phyloP scores from a whole-genome alignment of 805 yeast genomes.

The Wickerhamiella parazyma region DNA sequence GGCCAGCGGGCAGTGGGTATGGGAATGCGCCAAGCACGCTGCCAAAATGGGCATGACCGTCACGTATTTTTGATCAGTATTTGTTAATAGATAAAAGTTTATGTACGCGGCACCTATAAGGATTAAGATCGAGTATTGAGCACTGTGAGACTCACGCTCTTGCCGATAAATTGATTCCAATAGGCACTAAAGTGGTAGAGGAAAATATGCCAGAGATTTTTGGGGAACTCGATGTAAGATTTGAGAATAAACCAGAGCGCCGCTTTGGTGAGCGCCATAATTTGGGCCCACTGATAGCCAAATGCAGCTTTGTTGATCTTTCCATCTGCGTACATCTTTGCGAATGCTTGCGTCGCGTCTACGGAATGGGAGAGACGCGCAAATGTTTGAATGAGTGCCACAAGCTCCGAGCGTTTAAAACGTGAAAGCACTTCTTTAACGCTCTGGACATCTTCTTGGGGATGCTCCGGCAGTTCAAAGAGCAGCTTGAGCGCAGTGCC shows the following conservation, averaged over 20 bases:
- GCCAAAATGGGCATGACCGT: slow-evolving; percentile 8
- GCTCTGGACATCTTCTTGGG: slow-evolving; percentile 30
- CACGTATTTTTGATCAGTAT: slow-evolving; percentile 2
- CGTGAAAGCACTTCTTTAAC: slow-evolving; percentile 39
- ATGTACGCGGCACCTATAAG: not conserved
- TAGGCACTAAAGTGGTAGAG: slow-evolving; percentile 38
- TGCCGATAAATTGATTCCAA: slow-evolving; percentile 72
- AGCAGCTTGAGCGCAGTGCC: slow-evolving; percentile 89
- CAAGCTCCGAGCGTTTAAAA: slow-evolving; percentile 67
- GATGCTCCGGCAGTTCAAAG: slow-evolving; percentile 55
- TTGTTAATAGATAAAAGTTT: not conserved
- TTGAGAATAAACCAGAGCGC: slow-evolving; percentile 52
- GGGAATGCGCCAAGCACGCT: slow-evolving; percentile 4
- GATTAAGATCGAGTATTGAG: not conserved
- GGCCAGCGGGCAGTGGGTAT: slow-evolving; percentile 4
- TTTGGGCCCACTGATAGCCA: slow-evolving; percentile 36
- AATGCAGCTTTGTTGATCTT: slow-evolving; percentile 14
- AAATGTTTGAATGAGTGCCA: slow-evolving; percentile 82
- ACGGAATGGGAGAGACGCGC: slow-evolving; percentile 82
- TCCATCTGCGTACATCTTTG: slow-evolving; percentile 17
- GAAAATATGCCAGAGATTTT: slow-evolving; percentile 37
- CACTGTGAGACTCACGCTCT: not conserved
- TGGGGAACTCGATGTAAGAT: slow-evolving; percentile 62
- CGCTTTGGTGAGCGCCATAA: slow-evolving; percentile 36
- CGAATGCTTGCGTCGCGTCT: slow-evolving; percentile 56